A percentile compares a stretch with the other conserved stretches of the same genome.
These are phyloP conservation scores for Echinochloa phyllopogon DNA, from an alignment of 176 grass and related monocot genomes.

Conservation along the genomic window DNA sequence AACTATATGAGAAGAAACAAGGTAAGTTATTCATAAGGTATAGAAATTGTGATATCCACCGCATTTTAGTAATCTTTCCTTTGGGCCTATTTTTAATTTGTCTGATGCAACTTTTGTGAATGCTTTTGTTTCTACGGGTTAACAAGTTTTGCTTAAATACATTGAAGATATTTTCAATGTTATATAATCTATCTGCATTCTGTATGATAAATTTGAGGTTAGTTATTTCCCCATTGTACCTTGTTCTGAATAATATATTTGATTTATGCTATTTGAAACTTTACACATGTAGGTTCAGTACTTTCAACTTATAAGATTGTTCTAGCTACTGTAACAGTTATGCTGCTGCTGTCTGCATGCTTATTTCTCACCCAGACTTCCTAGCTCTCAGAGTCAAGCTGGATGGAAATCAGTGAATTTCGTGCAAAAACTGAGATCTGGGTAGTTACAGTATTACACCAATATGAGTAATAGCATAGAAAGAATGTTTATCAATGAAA, in stretches of 20 bases:
- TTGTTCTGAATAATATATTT: constrained; percentile 33
- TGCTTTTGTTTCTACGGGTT: constrained; percentile 14
- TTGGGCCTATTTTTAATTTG: constrained; percentile 2
- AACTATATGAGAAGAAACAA: constrained; percentile 38
- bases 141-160: constrained; percentile 24
- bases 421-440: neutral
- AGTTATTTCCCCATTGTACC: neutral
- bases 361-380: neutral
- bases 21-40: constrained; percentile 4
- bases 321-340: constrained; percentile 13
- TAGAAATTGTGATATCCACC: neutral
- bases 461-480: too few relatives aligned
- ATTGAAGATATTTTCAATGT: constrained; percentile 19
- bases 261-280: constrained; percentile 22
- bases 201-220: constrained; percentile 24
- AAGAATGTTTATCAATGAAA: constrained; percentile 2
- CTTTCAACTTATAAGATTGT: neutral
- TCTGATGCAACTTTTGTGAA: constrained; percentile 13
- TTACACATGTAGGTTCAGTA: neutral
- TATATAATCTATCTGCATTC: neutral
- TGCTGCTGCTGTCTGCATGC: neutral
- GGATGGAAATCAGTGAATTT: neutral
- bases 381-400: constrained; percentile 9
- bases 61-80: constrained; percentile 3
- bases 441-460: constrained; percentile 3